Conservation (phyloP, 2,329 filamentous ascomycete species). For the Penicillium sp. region DNA sequence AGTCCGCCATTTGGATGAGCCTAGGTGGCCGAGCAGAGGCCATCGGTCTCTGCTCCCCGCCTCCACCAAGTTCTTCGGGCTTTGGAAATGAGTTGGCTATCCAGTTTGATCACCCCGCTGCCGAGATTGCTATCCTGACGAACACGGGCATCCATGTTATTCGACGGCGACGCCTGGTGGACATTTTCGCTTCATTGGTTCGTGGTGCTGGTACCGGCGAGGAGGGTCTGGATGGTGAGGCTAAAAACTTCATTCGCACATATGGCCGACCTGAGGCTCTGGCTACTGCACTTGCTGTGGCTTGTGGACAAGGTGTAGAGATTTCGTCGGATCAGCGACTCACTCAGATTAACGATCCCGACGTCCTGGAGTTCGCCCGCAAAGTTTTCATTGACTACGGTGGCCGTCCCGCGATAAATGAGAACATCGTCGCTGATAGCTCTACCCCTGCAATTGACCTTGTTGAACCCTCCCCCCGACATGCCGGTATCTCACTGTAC, state of each 20-base stretch:
- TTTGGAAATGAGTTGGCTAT: slow-evolving; percentile 95
- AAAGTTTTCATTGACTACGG: slow-evolving; percentile 90
- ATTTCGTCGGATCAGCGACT: slow-evolving; percentile 68
- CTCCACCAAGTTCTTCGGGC: slow-evolving; percentile 64
- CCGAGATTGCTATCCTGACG: slow-evolving; percentile 87
- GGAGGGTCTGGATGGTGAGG: slow-evolving; percentile 76
- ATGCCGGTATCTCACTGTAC: slow-evolving; percentile 85
- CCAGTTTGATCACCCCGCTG: slow-evolving; percentile 82
- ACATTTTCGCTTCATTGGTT: slow-evolving; percentile 84
- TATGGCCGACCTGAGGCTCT: slow-evolving; percentile 90
- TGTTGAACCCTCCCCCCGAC: slow-evolving; percentile 82
- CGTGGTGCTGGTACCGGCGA: slow-evolving; percentile 66
- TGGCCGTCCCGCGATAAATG: slow-evolving; percentile 79
- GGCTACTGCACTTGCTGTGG: slow-evolving; percentile 87
- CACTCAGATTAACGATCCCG: slow-evolving; percentile 72
- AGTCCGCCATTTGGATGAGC: slow-evolving; percentile 77
- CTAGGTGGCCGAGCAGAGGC: slow-evolving; percentile 74
- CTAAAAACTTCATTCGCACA: slow-evolving; percentile 77
- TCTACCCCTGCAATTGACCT: slow-evolving; percentile 71
- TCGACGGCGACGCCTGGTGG: slow-evolving; percentile 78
- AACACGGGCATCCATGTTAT: slow-evolving; percentile 88
- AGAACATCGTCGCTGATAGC: slow-evolving; percentile 66
- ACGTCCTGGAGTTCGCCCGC: slow-evolving; percentile 80
- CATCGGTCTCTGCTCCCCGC: slow-evolving; percentile 71
- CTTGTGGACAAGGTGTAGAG: slow-evolving; percentile 89